Base-by-base conservation (phyloP, 2,329 filamentous ascomycete species). In the Microcyclospora pomicola region DNA sequence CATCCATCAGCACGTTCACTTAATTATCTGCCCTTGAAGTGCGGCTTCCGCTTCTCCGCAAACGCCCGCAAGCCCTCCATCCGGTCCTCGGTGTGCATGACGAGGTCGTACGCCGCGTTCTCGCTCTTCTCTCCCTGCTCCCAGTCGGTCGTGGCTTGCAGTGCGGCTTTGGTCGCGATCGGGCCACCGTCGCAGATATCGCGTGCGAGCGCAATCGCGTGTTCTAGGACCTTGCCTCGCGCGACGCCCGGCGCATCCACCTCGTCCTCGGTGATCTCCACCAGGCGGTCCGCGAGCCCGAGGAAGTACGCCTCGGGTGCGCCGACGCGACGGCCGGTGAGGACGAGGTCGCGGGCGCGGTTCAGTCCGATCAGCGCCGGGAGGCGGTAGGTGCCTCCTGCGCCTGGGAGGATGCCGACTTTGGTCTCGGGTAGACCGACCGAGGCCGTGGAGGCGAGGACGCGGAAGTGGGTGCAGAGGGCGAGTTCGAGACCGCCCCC, bases 401-500 rank as follows among this genome's bases (percentile, higher is more conserved):
- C 91, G 42, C 91, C 91, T 2, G 91, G 91, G 47, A 98, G 82
- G 57, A 98, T 98, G 39, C 82, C 91, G 2, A 98, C 72, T 2
- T 87, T 73, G 1, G 91, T 96, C 60, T 98, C 91, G 1, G 91
- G 91, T 5, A 96, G 74, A 0, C 77, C 87, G 38, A 98, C 76
- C 15, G 70, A 66, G 12, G 85, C 82, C 27, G 78, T 82, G 30
- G 82, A 85, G 27, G 78, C 73, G 48, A 96, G 79, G 37, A 98
- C 80, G 48, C 91, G 84, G 61, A 98, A 77, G 60, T 91, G 78
- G 1, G 88, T 93, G 49, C 81, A 78, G 6, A 98, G 75, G 2
- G 86, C 88, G 37, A 98, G 75, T 64, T 98, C 91, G 47, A 98
- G 77, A 34, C 91, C 91, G 52, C 91, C 91, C 45, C 91, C 91